Evolutionary conservation across 345 rosid genomes (phyloP), one percentile per base, ranked within the genome.

Genomic region (Eucalyptus caleyi): DNA sequence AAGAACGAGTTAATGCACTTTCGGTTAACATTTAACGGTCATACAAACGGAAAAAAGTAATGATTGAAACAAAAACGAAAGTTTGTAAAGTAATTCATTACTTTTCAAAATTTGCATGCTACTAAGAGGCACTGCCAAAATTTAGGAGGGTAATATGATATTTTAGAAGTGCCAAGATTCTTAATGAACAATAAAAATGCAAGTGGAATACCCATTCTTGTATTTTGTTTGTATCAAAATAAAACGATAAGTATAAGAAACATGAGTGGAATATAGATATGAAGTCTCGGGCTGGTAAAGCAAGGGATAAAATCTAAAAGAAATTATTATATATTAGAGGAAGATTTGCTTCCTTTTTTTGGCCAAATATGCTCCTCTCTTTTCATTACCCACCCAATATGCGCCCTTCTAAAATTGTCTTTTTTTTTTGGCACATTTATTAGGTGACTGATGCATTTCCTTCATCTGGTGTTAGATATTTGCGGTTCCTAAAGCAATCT

Each of bases 1-100:
- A 0, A 2, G 0, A 67, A 32, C 5, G 23, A n/a, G 32, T n/a
- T n/a, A 7, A 0, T n/a, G 40, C 3, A 15, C 5, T 67, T 8
- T 67, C 11, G 1, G 8, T 8, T 67, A 32, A n/a, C 77, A n/a
- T 16, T 16, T n/a, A 4, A 8, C 3, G 0, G 77, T n/a, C 23
- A 67, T 67, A 67, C 40, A 15, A n/a, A 67, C 3, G 77, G 77
- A 65, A 67, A 15, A 15, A 67, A n/a, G 77, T n/a, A 67, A 67
- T 5, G 40, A 4, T 32, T 8, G 77, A n/a, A n/a, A n/a, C 77
- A n/a, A n/a, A 15, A 67, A n/a, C 2, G 4, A 32, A 67, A 67
- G 40, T 16, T 59, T 10, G n/a, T 14, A 59, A 59, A 11, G 30
- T 24, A 59, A 59, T 24, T 1, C 0, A 56, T 24, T 0, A 10